Conservation (phyloP, 208 protist species). For the Crithidia expoeki region DNA sequence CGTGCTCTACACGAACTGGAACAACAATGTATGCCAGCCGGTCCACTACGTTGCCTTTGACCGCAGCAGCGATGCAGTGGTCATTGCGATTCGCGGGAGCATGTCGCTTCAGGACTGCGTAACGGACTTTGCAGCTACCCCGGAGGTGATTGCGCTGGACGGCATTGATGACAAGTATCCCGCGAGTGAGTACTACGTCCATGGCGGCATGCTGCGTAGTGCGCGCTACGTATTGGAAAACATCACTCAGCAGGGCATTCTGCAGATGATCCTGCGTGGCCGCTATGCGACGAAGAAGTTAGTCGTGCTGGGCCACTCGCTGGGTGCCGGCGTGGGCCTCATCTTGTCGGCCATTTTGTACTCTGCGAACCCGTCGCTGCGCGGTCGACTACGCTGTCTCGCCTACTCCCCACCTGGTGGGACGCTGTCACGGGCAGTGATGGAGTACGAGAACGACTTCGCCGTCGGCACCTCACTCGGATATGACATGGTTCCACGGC, state of each 20-base stretch:
- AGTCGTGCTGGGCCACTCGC: constrained; percentile 85
- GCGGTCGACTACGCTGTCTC: constrained; percentile 65
- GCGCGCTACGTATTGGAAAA: constrained; percentile 64
- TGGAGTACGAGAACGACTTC: constrained; percentile 70
- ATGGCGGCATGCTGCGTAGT: constrained; percentile 77
- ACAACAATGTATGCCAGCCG: constrained; percentile 69
- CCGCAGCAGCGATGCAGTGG: constrained; percentile 48
- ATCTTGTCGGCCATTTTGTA: constrained; percentile 74
- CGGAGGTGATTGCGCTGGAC: constrained; percentile 42
- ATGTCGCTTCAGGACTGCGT: constrained; percentile 86
- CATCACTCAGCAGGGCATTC: constrained; percentile 63
- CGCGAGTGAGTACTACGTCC: constrained; percentile 73
- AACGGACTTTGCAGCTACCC: constrained; percentile 75
- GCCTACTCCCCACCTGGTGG: constrained; percentile 86
- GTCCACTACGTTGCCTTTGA: constrained; percentile 85
- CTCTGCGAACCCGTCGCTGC: constrained; percentile 48
- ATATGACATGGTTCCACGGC: constrained; percentile 82
- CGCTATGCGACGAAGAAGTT: constrained; percentile 45
- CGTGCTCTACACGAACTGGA: constrained; percentile 74
- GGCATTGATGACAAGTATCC: constrained; percentile 21
- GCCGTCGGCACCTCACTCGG: constrained; percentile 70
- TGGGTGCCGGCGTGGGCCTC: constrained; percentile 80
- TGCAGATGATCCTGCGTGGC: constrained; percentile 51
- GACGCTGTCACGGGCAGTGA: constrained; percentile 66
- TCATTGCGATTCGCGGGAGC: constrained; percentile 88